Percentiles rank a stretch among this genome's conserved stretches.
Conservation (phyloP, 257 asterid species). For the Solanum paucissectum region DNA sequence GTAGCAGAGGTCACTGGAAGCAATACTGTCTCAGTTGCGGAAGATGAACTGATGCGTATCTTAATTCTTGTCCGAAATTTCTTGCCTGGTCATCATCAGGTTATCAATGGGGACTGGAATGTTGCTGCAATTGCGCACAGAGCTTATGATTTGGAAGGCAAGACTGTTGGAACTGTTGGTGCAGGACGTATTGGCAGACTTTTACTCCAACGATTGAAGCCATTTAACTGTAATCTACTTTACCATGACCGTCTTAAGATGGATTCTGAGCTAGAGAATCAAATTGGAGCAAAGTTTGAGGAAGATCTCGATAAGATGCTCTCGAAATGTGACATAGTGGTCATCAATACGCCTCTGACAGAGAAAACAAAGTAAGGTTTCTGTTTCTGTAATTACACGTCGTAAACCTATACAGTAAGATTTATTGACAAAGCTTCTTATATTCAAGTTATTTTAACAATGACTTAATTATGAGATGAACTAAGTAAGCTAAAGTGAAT, state of each 20-base stretch:
- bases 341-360: slow-evolving; percentile 84
- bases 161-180: slow-evolving; percentile 99
- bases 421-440: neutral
- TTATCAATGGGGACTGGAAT: slow-evolving; percentile 81
- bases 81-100: slow-evolving; percentile 85
- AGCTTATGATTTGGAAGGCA: slow-evolving; percentile 94
- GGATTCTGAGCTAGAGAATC: slow-evolving; percentile 62
- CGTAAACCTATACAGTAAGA: neutral
- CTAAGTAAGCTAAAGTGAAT: neutral
- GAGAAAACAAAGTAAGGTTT: slow-evolving; percentile 71
- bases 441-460: neutral
- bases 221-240: slow-evolving; percentile 80
- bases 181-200: slow-evolving; percentile 91
- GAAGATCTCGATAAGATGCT: slow-evolving; percentile 89
- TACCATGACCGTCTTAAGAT: slow-evolving; percentile 88
- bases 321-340: slow-evolving; percentile 85
- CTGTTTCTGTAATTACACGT: neutral
- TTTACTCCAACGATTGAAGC: slow-evolving; percentile 82
- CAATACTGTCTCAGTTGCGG: slow-evolving; percentile 90
- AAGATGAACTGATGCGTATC: slow-evolving; percentile 95
- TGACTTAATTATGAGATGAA: neutral
- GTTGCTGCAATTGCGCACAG: slow-evolving; percentile 84
- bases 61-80: slow-evolving; percentile 91
- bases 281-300: slow-evolving; percentile 75
- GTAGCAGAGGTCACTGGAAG: slow-evolving; percentile 99